Evolutionary conservation across 768 basidiomycete genomes (phyloP).

Genomic region (Leccinum subtestaceum): DNA sequence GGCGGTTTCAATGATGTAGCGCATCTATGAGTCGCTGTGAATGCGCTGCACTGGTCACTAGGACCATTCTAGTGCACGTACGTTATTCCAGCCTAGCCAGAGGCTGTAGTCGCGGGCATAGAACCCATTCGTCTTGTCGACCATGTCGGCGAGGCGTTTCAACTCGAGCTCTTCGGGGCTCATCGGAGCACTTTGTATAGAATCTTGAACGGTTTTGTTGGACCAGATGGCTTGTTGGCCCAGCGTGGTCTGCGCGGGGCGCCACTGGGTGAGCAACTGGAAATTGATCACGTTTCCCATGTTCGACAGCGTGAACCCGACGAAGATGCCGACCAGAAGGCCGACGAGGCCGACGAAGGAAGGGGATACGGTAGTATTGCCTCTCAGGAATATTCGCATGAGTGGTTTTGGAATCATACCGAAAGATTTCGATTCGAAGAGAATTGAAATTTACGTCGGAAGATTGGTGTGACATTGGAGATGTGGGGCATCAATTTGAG

Average conservation of each 20-base stretch:
- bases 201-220: background rate
- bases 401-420: background rate
- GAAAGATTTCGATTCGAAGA: background rate
- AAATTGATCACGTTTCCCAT: background rate
- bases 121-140: background rate
- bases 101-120: constrained; percentile 36
- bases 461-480: background rate
- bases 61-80: too few species aligned
- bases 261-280: background rate
- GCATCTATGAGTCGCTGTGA: too few species aligned
- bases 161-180: background rate
- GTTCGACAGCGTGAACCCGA: background rate
- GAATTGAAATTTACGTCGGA: background rate
- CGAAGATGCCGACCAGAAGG: background rate
- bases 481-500: background rate
- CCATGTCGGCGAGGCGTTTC: background rate
- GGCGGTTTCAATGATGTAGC: too few species aligned
- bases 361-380: background rate
- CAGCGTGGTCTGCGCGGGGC: background rate
- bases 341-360: background rate
- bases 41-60: too few species aligned
- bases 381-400: background rate
- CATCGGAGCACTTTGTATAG: background rate
- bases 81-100: too few species aligned
- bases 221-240: background rate